A percentile compares a stretch with the other conserved stretches of the same genome.
phyloP scores from a whole-genome alignment of 495 filamentous ascomycete genomes.

The Neurospora sublineolata region DNA sequence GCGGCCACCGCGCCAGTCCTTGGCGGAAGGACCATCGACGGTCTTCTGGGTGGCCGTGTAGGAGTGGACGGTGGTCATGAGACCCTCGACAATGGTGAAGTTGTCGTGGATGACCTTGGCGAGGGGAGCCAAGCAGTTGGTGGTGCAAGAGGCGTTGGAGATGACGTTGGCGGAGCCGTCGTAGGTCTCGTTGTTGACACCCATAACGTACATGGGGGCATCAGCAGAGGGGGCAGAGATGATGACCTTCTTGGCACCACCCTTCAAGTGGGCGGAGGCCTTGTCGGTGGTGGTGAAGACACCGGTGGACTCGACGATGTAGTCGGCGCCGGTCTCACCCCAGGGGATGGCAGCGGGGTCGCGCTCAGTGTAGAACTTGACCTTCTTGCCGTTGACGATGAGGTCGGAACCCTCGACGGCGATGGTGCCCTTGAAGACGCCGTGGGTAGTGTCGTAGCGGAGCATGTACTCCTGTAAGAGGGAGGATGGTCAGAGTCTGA shows the following conservation, averaged over 20 bases:
- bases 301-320: constrained; percentile 97
- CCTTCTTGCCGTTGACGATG: constrained; percentile 84
- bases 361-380: constrained; percentile 91
- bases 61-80: constrained; percentile 99
- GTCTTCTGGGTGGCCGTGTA: constrained; percentile 99
- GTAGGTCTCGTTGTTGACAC: constrained; percentile 93
- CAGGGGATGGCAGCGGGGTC: constrained; percentile 90
- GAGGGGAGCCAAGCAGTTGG: constrained; percentile 97
- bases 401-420: constrained; percentile 63
- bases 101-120: constrained; percentile 99
- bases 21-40: constrained; percentile 90
- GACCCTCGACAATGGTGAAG: constrained; percentile 91
- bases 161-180: constrained; percentile 79
- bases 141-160: constrained; percentile 99
- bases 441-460: constrained; percentile 96
- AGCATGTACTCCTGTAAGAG: constrained; percentile 84
- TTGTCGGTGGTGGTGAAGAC: constrained; percentile 98
- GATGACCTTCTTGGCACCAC: constrained; percentile 98
- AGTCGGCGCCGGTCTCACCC: constrained; percentile 76
- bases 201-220: constrained; percentile 99
- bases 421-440: constrained; percentile 87
- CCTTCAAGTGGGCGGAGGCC: constrained; percentile 91
- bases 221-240: constrained; percentile 98
- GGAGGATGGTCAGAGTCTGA: constrained; percentile 9
- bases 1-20: constrained; percentile 99